phyloP scores from a whole-genome alignment of 1,284 basidiomycete genomes.

The Fomitopsis betulina region DNA sequence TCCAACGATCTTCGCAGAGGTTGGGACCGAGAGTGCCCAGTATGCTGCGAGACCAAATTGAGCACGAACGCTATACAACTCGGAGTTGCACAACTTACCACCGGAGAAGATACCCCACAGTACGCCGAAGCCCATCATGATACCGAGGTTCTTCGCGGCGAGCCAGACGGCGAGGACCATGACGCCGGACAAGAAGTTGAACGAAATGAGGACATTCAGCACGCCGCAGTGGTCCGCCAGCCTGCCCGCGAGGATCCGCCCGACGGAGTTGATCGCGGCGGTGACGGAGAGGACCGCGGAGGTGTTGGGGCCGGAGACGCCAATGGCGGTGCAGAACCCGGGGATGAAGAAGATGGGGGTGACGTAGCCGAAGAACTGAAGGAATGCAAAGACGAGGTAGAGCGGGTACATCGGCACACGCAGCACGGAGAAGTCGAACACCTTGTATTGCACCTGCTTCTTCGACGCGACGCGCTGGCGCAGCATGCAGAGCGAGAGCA shows the following conservation, averaged over 20 bases:
- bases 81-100: background rate
- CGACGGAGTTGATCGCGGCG: background rate
- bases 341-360: conserved; percentile 9
- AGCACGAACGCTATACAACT: background rate
- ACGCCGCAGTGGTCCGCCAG: background rate
- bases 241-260: conserved; percentile 1
- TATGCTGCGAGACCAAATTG: background rate
- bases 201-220: conserved; percentile 3
- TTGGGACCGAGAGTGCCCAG: conserved; percentile 4
- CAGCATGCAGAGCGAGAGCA: conserved; percentile 1
- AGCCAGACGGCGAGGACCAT: conserved; percentile 3
- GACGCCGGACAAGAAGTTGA: conserved; percentile 3
- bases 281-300: conserved; percentile 7
- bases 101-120: conserved; percentile 4
- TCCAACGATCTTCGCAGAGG: conserved; percentile 5
- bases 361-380: conserved; percentile 8
- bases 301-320: background rate
- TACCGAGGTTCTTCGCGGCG: background rate
- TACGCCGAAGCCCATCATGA: conserved; percentile 3
- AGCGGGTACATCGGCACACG: conserved; percentile 3
- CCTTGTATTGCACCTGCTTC: conserved; percentile 6
- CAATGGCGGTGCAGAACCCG: conserved; percentile 6
- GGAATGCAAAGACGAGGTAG: conserved; percentile 4
- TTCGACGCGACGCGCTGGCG: conserved; percentile 3
- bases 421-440: conserved; percentile 4